These are phyloP conservation scores for Prosopis cineraria DNA, from an alignment of 306 rosid genomes.

Conservation along the genomic window DNA sequence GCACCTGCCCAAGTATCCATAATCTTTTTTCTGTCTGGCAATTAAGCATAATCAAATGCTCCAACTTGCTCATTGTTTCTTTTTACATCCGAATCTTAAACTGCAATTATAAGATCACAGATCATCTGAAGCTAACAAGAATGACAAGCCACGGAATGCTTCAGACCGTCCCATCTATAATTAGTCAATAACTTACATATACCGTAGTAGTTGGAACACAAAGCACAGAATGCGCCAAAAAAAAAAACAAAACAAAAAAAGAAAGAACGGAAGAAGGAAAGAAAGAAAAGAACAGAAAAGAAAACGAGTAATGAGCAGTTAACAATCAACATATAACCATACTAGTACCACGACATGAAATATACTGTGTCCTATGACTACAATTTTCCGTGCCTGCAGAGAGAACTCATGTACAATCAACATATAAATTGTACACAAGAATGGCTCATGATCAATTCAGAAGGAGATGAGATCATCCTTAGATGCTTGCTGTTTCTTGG, in stretches of 20 bases:
- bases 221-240: neutral
- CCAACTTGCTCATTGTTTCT: neutral
- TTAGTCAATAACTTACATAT: neutral
- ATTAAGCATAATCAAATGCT: neutral
- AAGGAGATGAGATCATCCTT: slow-evolving; percentile 90
- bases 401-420: neutral
- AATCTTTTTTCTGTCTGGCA: too few species aligned
- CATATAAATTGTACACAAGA: neutral
- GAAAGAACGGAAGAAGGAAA: too few species aligned
- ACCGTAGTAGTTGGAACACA: neutral
- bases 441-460: slow-evolving; percentile 37
- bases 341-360: neutral
- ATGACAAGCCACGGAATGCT: neutral
- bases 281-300: neutral
- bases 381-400: neutral
- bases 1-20: neutral
- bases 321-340: neutral
- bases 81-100: neutral
- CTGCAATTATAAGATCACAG: neutral
- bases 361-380: slow-evolving; percentile 1
- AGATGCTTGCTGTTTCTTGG: slow-evolving; percentile 69
- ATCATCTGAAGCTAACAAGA: neutral
- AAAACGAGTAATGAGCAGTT: neutral
- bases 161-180: neutral
- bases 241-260: too few species aligned